These are phyloP conservation scores for Aureobasidium sp. DNA, from an alignment of 2,329 filamentous ascomycete species.

Conservation along the genomic window DNA sequence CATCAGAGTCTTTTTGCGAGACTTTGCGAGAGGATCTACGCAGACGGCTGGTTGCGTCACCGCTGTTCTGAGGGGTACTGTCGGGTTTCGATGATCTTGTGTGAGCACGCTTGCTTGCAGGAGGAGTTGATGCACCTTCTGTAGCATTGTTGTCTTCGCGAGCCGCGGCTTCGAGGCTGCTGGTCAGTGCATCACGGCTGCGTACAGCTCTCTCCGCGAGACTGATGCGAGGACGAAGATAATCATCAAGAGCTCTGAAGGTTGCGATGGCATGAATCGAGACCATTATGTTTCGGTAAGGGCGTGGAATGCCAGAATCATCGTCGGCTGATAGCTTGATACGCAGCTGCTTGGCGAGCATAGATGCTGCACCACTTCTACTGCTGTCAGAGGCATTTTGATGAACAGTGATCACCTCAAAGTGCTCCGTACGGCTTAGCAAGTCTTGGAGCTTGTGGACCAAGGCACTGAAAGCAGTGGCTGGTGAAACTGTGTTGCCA, in stretches of 20 bases:
- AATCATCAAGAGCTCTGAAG: conserved; percentile 94
- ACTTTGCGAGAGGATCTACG: conserved; percentile 26
- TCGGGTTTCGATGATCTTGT: not conserved
- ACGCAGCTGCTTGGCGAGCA: conserved; percentile 92
- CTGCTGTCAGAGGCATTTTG: conserved; percentile 86
- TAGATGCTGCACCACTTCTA: conserved; percentile 82
- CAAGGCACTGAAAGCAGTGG: conserved; percentile 81
- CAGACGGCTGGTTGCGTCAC: conserved; percentile 15
- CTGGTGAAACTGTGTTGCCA: conserved; percentile 57
- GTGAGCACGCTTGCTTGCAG: not conserved
- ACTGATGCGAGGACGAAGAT: conserved; percentile 80
- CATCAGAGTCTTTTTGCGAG: conserved; percentile 28
- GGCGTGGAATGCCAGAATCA: conserved; percentile 76
- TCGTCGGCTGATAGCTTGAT: conserved; percentile 84
- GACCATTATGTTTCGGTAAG: conserved; percentile 93
- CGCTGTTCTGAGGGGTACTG: conserved; percentile 7
- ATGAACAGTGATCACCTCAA: conserved; percentile 92
- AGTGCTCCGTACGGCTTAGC: conserved; percentile 92
- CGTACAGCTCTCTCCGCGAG: conserved; percentile 62
- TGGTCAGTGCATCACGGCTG: conserved; percentile 51
- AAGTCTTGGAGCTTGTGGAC: conserved; percentile 93
- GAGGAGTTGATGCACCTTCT: conserved; percentile 16
- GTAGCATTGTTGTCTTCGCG: conserved; percentile 49
- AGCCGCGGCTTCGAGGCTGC: conserved; percentile 48
- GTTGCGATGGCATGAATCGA: conserved; percentile 97